Conservation (phyloP, 2,329 filamentous ascomycete species). For the Ophiostoma perfectum region DNA sequence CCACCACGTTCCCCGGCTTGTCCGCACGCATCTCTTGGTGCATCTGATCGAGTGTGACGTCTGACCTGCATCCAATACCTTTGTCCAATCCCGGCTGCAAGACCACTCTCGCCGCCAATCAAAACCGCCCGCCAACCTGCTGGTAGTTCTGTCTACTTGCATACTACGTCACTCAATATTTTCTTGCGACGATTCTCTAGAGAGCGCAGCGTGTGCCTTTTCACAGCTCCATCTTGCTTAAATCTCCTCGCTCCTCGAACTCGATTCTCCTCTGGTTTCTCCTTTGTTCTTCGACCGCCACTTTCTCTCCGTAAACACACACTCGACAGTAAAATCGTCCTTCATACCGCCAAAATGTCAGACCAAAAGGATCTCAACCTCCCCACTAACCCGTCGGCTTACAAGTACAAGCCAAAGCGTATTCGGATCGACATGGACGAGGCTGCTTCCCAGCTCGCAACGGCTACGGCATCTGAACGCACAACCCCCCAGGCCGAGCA, state of each 20-base stretch:
- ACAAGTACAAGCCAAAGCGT: slow-evolving; percentile 20
- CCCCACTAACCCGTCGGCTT: slow-evolving; percentile 18
- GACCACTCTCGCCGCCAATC: slow-evolving; percentile 1
- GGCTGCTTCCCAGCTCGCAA: slow-evolving; percentile 18
- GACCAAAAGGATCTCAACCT: slow-evolving; percentile 6
- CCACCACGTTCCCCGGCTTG: background rate
- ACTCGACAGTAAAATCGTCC: background rate
- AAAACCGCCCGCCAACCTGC: background rate
- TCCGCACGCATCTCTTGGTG: background rate
- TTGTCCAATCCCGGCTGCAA: background rate
- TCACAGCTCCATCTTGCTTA: no score
- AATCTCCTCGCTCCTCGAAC: background rate
- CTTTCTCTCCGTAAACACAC: background rate
- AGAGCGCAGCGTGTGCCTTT: background rate
- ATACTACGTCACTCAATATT: slow-evolving; percentile 1
- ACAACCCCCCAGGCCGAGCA: slow-evolving; percentile 22
- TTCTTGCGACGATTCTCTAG: background rate
- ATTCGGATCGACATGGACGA: slow-evolving; percentile 23
- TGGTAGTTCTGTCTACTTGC: background rate
- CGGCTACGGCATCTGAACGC: slow-evolving; percentile 20
- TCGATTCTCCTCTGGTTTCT: background rate
- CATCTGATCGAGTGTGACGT: slow-evolving; percentile 4
- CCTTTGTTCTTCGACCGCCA: background rate
- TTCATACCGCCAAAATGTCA: slow-evolving; percentile 17
- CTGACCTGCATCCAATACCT: background rate